Evolutionary conservation across 2,329 filamentous ascomycete genomes (phyloP), one percentile per base, ranked within the genome.

Genomic region (Fusarium agapanthi): DNA sequence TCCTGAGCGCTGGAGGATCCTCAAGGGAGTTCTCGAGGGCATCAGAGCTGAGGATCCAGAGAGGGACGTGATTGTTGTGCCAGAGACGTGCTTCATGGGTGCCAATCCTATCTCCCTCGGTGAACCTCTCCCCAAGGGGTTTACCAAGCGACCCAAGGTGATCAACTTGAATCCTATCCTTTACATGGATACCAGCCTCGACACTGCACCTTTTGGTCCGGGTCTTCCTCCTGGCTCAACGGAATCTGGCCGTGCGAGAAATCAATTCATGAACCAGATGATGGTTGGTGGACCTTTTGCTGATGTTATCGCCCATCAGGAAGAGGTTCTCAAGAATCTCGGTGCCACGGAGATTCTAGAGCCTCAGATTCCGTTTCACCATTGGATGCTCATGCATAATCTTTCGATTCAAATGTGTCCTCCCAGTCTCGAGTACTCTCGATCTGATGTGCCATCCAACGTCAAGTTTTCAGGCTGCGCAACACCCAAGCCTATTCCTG

Each of bases 381-480:
- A 72, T 41, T 80, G 77, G 75, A 65, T 77, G 54, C 57, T 74
- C 18, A 68, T 76, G 22, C 78, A 77, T 60, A 82, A 84, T 61
- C 74, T 79, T 10, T 74, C 73, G 4, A 74, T 85, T 8, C 80
- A 84, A 48, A 74, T 84, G 61, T 84, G 82, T 28, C 78, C 79
- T 18, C 79, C 81, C 0, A 81, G 80, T 43, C 74, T 85, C 16
- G 83, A 86, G 60, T 85, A 84, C 54, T 76, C 77, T 3, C 75
- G 79, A 7, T 79, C 79, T 15, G 81, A 83, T 59, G 64, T 84
- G 7, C 81, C 82, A 13, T 62, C 79, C 0, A 80, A 80, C 20
- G 76, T 88, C 32, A 80, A 81, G 12, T 88, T 84, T 61, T 80
- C 82, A 28, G 87, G 87, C 6, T 82, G 79, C 8, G 65, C 85